These are phyloP conservation scores for Trichoderma reesei DNA, from an alignment of 495 filamentous ascomycete genomes.

Conservation along the genomic window DNA sequence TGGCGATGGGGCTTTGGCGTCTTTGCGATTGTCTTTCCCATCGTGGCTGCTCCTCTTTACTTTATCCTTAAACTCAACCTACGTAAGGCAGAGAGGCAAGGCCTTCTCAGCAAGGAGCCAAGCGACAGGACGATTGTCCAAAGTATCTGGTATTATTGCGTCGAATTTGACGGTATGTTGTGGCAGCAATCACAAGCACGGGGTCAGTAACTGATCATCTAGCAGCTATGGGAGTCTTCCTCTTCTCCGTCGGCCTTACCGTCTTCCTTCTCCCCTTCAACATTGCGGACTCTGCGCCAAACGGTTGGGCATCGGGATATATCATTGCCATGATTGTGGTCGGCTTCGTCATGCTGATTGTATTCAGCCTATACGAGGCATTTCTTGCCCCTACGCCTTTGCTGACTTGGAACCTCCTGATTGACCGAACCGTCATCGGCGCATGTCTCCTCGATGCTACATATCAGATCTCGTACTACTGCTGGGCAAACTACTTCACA, in stretches of 20 bases:
- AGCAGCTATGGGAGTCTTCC: conserved; percentile 38
- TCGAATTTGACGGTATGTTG: conserved; percentile 45
- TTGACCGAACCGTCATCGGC: conserved; percentile 54
- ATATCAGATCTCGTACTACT: conserved; percentile 54
- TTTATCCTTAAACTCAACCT: neutral
- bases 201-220: neutral
- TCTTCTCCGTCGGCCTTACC: conserved; percentile 48
- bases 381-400: conserved; percentile 46
- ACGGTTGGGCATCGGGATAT: conserved; percentile 37
- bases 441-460: conserved; percentile 44
- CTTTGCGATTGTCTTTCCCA: conserved; percentile 7
- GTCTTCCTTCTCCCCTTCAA: conserved; percentile 58
- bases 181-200: too few species aligned
- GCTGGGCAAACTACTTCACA: conserved; percentile 57
- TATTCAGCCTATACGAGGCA: conserved; percentile 51
- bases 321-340: conserved; percentile 51
- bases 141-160: conserved; percentile 42
- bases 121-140: conserved; percentile 38
- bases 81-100: neutral
- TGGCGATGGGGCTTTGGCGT: conserved; percentile 10
- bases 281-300: conserved; percentile 33
- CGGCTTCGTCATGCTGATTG: conserved; percentile 44
- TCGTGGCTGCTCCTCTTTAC: neutral
- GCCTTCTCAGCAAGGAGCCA: conserved; percentile 22
- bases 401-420: conserved; percentile 49